A percentile compares a stretch with the other conserved stretches of the same genome.
Evolutionary conservation across 179 eudicot species (phyloP).

Genomic region (Vitellaria paradoxa): DNA sequence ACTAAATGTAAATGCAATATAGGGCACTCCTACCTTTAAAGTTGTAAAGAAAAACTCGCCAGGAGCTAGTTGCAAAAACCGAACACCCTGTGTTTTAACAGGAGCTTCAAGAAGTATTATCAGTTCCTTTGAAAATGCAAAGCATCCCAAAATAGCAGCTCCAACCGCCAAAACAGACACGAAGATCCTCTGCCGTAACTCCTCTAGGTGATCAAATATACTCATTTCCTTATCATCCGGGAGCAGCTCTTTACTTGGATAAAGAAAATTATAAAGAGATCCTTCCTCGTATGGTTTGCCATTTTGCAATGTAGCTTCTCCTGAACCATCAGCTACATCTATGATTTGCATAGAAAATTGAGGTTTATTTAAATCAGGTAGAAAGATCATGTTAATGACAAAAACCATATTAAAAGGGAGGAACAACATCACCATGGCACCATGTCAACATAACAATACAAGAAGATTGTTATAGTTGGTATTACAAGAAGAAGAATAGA

Average conservation of each 20-base stretch:
- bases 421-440: background rate
- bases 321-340: constrained; percentile 37
- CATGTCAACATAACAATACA: background rate
- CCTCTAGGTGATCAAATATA: constrained; percentile 91
- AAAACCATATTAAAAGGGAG: background rate
- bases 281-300: constrained; percentile 35
- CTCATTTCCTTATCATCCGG: constrained; percentile 98
- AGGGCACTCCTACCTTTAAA: constrained; percentile 57
- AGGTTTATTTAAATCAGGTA: background rate
- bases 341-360: constrained; percentile 12
- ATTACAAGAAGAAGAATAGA: background rate
- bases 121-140: constrained; percentile 87
- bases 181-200: constrained; percentile 79
- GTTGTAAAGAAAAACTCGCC: constrained; percentile 99
- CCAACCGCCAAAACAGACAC: constrained; percentile 95
- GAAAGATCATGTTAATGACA: background rate
- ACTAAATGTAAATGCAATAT: background rate
- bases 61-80: constrained; percentile 92
- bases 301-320: constrained; percentile 28
- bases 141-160: constrained; percentile 86
- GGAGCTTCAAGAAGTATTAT: constrained; percentile 88
- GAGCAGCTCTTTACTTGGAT: constrained; percentile 88
- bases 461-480: no score
- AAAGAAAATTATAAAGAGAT: constrained; percentile 72
- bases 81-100: constrained; percentile 85